Evolutionary conservation across 2,329 filamentous ascomycete genomes (phyloP).

Genomic region (Leptographium wingfieldii): DNA sequence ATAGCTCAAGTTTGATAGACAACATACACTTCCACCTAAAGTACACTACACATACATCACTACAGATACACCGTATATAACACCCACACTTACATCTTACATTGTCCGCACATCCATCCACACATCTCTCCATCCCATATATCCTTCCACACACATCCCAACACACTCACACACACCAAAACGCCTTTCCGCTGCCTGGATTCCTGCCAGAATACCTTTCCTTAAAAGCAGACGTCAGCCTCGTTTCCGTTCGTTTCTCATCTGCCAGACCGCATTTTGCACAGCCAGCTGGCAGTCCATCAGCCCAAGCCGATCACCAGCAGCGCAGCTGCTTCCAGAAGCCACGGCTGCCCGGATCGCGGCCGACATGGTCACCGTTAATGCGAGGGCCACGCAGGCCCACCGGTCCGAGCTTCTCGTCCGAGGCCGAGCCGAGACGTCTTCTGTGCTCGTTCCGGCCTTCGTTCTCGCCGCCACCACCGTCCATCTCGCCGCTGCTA

Average conservation of each 20-base stretch:
- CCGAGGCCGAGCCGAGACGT: not conserved
- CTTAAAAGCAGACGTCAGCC: not conserved
- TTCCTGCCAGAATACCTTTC: not conserved
- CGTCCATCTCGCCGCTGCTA: slow-evolving; percentile 6
- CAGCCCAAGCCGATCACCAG: slow-evolving; percentile 26
- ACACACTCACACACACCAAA: not conserved
- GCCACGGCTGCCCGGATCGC: slow-evolving; percentile 23
- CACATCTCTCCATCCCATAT: too few relatives aligned
- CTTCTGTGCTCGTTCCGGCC: not conserved
- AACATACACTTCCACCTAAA: not conserved
- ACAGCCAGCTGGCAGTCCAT: not conserved
- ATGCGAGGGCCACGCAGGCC: slow-evolving; percentile 31
- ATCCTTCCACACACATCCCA: too few relatives aligned
- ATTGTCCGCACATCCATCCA: too few relatives aligned
- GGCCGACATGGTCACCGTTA: slow-evolving; percentile 30
- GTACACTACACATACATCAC: not conserved
- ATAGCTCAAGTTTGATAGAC: too few relatives aligned
- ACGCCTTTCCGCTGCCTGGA: not conserved
- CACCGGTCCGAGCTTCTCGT: slow-evolving; percentile 11
- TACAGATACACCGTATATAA: not conserved
- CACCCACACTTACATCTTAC: too few relatives aligned
- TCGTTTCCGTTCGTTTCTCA: not conserved
- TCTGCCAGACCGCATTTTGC: not conserved
- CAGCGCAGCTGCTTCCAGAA: slow-evolving; percentile 46
- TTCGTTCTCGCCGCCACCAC: not conserved